These are phyloP conservation scores for Melaleuca alternifolia DNA, from an alignment of 345 rosid genomes.

Conservation along the genomic window DNA sequence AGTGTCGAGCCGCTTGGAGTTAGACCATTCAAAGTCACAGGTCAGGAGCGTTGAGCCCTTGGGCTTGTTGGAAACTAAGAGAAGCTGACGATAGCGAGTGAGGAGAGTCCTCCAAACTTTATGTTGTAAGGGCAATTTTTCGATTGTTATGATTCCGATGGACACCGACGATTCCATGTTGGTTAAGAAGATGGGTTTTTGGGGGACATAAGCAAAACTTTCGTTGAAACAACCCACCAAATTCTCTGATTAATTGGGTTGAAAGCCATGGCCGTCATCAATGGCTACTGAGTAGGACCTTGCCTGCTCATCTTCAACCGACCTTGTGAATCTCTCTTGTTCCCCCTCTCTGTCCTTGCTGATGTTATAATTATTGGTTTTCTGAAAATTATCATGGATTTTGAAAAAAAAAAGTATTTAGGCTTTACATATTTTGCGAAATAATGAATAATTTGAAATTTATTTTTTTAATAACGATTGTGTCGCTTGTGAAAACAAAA, in stretches of 20 bases:
- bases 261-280: not conserved
- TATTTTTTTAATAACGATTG: not conserved
- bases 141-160: not conserved
- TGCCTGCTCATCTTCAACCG: not conserved
- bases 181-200: not conserved
- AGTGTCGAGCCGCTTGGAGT: not conserved
- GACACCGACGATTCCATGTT: not conserved
- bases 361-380: not conserved
- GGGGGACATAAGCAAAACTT: not conserved
- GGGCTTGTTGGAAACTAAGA: not conserved
- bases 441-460: not conserved
- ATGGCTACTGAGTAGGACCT: not conserved
- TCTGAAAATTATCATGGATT: not conserved
- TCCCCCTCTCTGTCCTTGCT: not conserved
- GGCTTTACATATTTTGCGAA: not conserved
- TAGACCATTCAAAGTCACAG: not conserved
- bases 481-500: not conserved
- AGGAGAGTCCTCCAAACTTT: not conserved
- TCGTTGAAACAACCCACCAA: not conserved
- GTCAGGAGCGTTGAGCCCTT: not conserved
- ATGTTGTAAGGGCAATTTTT: not conserved
- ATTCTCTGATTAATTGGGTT: not conserved
- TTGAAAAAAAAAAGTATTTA: not conserved
- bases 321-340: not conserved
- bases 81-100: not conserved